A percentile compares a stretch with the other conserved stretches of the same genome.
These are phyloP conservation scores for Jatropha curcas DNA, from an alignment of 345 rosid species.

Conservation along the genomic window DNA sequence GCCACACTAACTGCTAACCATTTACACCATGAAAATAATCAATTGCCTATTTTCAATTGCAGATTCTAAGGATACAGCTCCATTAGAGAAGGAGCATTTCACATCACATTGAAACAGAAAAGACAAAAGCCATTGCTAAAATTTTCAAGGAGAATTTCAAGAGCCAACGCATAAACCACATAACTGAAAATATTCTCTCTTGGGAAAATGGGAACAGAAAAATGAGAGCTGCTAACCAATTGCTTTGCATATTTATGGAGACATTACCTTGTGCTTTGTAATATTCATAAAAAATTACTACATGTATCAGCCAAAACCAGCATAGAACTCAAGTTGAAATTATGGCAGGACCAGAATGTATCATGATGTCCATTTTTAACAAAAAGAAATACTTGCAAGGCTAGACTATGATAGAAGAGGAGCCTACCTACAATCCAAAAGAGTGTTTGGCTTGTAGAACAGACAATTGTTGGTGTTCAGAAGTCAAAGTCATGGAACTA, in stretches of 20 bases:
- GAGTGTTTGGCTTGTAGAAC: background rate
- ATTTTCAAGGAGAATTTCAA: background rate
- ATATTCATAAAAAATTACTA: background rate
- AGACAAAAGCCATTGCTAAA: background rate
- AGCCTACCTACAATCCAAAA: background rate
- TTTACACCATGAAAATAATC: background rate
- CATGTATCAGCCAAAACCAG: background rate
- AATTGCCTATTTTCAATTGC: background rate
- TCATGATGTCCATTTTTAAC: background rate
- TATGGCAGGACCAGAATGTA: background rate
- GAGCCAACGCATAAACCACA: background rate
- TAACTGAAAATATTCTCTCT: background rate
- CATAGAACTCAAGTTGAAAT: background rate
- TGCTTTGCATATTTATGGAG: background rate
- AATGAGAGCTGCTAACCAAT: background rate
- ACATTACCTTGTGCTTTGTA: background rate
- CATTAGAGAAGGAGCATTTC: background rate
- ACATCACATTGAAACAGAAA: background rate
- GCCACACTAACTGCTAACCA: slow-evolving; percentile 5
- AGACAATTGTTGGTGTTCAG: slow-evolving; percentile 6
- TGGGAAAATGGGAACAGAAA: background rate
- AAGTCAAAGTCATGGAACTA: background rate
- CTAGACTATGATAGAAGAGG: background rate
- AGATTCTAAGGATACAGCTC: background rate
- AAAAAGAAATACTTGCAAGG: slow-evolving; percentile 1